Base-by-base conservation (phyloP, 805 yeast genomes). In the Ogataea siamensis region DNA sequence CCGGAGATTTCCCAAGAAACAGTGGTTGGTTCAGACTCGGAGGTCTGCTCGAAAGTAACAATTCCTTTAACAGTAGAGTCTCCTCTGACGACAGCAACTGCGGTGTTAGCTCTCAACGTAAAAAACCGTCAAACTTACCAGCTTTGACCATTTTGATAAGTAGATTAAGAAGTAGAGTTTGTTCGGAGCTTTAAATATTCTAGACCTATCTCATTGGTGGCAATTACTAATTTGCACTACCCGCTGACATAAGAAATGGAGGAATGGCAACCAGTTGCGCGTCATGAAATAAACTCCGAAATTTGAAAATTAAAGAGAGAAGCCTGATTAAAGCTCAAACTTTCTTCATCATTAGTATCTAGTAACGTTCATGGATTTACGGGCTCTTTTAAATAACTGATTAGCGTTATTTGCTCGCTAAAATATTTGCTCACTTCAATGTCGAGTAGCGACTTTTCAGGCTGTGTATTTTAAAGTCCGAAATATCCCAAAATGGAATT, bases 71-170 rank as follows among this genome's bases (percentile, higher is more conserved):
- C 95, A 55, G 79, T 80, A 45, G 95, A 76, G 64, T 88, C 97
- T 57, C 99, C 99, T 73, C 95, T 88, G 55, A 93, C 72, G 58
- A 93, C 94, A 65, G 98, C 98, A 64, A 93, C 97, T 76, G 49
- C 25, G n/a, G 5, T 11, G 39, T 36, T 36, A 36, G 39, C 19
- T 24, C 5, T 16, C 70, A 45, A n/a, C n/a, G 46, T 16, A 23
- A 18, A 19, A 17, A 14, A 14, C 10, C 29, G 23, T 27, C 11
- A 13, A 11, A 39, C 40, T 24, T 38, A 38, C 41, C 41, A 38
- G 41, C 41, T 38, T 38, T 38, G 25, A 41, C 41, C 45, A 41
- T 41, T 32, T 37, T 35, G n/a, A 16, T 22, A 7, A 22, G 12
- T 24, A 17, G 8, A n/a, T 13, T 16, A 25, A 25, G 28, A 19